Conservation (phyloP, 2,329 filamentous ascomycete genomes). For the Alternaria triticimaculans region DNA sequence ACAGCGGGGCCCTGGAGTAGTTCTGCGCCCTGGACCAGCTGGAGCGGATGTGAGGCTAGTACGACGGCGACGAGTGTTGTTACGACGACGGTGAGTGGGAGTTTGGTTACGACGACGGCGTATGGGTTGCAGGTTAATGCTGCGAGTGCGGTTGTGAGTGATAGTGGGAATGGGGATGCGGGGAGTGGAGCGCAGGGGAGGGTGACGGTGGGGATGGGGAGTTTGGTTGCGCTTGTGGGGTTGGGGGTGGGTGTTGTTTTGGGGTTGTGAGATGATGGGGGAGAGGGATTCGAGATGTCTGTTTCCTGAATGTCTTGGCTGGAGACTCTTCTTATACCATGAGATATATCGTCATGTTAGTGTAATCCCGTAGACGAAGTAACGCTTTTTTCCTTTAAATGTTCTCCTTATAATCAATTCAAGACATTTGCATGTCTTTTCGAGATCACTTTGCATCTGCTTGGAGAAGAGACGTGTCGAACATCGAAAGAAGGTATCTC, state of each 20-base stretch:
- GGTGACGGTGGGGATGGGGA: constrained; percentile 26
- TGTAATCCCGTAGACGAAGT: background rate
- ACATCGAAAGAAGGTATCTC: background rate
- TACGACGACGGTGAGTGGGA: constrained; percentile 38
- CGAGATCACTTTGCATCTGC: background rate
- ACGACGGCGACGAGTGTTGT: constrained; percentile 42
- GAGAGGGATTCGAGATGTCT: background rate
- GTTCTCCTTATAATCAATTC: background rate
- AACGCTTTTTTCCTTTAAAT: background rate
- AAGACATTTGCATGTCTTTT: background rate
- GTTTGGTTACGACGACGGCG: constrained; percentile 27
- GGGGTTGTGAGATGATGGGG: constrained; percentile 22
- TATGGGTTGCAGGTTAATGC: constrained; percentile 45
- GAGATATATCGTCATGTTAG: background rate
- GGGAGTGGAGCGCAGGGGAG: constrained; percentile 12
- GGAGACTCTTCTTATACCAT: background rate
- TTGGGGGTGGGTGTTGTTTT: constrained; percentile 31
- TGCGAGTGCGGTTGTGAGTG: constrained; percentile 17
- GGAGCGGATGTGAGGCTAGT: constrained; percentile 39
- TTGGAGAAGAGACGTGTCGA: background rate
- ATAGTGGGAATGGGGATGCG: background rate
- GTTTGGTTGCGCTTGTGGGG: constrained; percentile 29
- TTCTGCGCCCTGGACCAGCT: constrained; percentile 45
- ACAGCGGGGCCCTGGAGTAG: constrained; percentile 46
- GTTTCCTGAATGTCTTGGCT: background rate